phyloP scores from a whole-genome alignment of 2,329 filamentous ascomycete species.

The Coniella lustricola region DNA sequence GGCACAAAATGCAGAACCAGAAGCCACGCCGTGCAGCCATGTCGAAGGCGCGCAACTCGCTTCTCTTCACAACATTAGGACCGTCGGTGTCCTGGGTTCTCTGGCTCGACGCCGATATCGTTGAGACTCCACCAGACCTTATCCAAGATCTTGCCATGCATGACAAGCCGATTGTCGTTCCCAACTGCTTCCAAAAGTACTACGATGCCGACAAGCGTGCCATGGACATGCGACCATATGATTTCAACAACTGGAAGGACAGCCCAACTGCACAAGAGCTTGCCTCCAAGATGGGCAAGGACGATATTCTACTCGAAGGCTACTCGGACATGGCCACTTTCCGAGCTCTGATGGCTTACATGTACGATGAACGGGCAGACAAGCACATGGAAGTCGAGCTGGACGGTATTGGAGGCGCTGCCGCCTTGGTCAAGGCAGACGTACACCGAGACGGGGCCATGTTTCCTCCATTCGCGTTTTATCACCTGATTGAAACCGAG shows the following conservation, averaged over 20 bases:
- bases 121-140: slow-evolving; percentile 76
- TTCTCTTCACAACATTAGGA: slow-evolving; percentile 91
- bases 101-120: slow-evolving; percentile 87
- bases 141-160: slow-evolving; percentile 88
- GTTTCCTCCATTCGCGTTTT: slow-evolving; percentile 96
- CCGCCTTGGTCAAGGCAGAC: slow-evolving; percentile 88
- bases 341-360: slow-evolving; percentile 81
- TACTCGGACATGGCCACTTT: slow-evolving; percentile 93
- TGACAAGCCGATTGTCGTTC: slow-evolving; percentile 85
- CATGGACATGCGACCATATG: slow-evolving; percentile 75
- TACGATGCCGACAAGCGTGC: slow-evolving; percentile 61
- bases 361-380: slow-evolving; percentile 54
- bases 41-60: slow-evolving; percentile 86
- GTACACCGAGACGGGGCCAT: slow-evolving; percentile 96
- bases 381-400: slow-evolving; percentile 61
- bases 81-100: slow-evolving; percentile 91
- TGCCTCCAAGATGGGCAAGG: slow-evolving; percentile 72
- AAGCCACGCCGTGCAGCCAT: slow-evolving; percentile 81
- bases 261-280: slow-evolving; percentile 71
- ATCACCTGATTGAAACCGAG: slow-evolving; percentile 95
- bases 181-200: slow-evolving; percentile 92
- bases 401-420: slow-evolving; percentile 90
- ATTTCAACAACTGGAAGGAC: slow-evolving; percentile 97
- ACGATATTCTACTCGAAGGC: slow-evolving; percentile 90
- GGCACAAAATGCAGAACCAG: slow-evolving; percentile 88